Evolutionary conservation across 176 grass and related monocot species (phyloP).

Genomic region (Oryza rufipogon): DNA sequence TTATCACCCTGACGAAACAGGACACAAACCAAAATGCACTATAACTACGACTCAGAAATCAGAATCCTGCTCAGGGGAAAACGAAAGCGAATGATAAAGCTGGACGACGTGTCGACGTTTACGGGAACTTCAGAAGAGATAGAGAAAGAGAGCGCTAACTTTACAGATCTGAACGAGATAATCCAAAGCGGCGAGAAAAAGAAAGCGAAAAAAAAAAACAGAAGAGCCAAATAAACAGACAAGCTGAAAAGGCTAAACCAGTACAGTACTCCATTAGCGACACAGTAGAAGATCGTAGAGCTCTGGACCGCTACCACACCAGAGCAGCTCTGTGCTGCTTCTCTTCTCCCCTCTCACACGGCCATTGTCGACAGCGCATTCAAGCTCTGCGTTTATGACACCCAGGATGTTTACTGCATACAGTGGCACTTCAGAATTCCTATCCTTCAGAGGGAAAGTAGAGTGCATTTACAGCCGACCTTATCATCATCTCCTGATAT

Average conservation of each 20-base stretch:
- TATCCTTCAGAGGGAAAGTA: background rate
- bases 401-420: background rate
- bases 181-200: background rate
- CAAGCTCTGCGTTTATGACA: constrained; percentile 26
- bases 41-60: background rate
- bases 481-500: background rate
- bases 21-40: constrained; percentile 14
- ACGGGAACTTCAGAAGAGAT: background rate
- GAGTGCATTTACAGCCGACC: background rate
- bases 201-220: background rate
- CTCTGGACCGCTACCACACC: background rate
- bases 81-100: constrained; percentile 11
- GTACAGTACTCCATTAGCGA: background rate
- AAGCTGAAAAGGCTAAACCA: background rate
- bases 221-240: background rate
- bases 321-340: background rate
- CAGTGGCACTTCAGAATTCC: background rate
- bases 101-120: background rate
- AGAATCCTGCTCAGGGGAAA: constrained; percentile 33
- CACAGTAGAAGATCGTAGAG: constrained; percentile 13
- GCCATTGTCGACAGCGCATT: background rate
- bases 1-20: constrained; percentile 13
- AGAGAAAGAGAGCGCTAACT: background rate
- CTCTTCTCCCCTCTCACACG: background rate
- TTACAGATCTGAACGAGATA: background rate